Percentiles rank a stretch among this genome's conserved stretches.
Conservation (phyloP, 768 basidiomycete species). For the Psilocybe sp. region DNA sequence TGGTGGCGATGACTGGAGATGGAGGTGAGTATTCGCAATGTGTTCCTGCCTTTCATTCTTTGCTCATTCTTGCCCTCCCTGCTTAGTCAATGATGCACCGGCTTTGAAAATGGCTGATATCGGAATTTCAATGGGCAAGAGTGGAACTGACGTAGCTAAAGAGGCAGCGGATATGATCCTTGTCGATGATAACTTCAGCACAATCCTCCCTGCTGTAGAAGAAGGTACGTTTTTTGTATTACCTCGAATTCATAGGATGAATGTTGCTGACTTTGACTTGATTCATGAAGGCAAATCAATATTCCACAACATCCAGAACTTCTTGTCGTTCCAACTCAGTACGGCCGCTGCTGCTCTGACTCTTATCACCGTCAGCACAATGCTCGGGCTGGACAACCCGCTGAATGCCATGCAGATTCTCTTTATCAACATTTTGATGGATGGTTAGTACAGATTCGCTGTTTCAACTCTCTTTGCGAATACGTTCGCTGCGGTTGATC, state of each 20-base stretch:
- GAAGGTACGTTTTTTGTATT: constrained; percentile 55
- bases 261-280: constrained; percentile 1
- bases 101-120: constrained; percentile 98
- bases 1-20: constrained; percentile 98
- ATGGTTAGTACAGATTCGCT: constrained; percentile 50
- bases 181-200: constrained; percentile 96
- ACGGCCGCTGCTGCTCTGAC: constrained; percentile 95
- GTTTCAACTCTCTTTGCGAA: not conserved
- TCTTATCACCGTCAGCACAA: constrained; percentile 92
- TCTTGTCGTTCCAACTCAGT: constrained; percentile 94
- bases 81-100: constrained; percentile 88
- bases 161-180: constrained; percentile 97
- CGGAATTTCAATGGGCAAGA: constrained; percentile 96
- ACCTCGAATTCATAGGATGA: constrained; percentile 7
- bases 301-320: constrained; percentile 99
- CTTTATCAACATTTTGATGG: constrained; percentile 99
- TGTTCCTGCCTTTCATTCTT: not conserved
- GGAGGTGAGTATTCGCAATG: constrained; percentile 57
- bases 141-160: constrained; percentile 98
- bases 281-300: constrained; percentile 78
- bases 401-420: constrained; percentile 98
- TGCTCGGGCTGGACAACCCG: constrained; percentile 87
- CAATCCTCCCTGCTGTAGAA: constrained; percentile 91
- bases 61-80: constrained; percentile 4
- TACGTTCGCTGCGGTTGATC: not conserved